Evolutionary conservation across 352 stramenopile genomes (phyloP), one percentile per base, ranked within the genome.

Genomic region (Phytopythium oedochilum): DNA sequence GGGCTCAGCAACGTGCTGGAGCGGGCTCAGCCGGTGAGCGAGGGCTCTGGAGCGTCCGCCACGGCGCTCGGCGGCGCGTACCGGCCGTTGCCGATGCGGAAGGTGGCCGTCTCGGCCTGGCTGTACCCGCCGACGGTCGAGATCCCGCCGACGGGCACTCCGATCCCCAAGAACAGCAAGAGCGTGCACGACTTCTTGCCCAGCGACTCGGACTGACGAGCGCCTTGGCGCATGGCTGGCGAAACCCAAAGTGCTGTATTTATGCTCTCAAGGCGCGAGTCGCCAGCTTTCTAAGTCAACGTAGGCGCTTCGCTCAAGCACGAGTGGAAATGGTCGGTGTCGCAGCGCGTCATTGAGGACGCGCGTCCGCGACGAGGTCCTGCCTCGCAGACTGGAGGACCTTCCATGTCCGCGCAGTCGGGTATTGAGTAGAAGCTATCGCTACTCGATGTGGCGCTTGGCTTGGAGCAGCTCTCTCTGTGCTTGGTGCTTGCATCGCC

Each of bases 41-140:
- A 42, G 54, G 15, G 43, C 60, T 26, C 42, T 20, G 42, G 7
- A 1, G 22, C 23, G 5, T 32, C 42, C 12, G 9, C 28, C 0
- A n/a, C 23, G 42, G 23, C 12, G 12, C 59, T 71, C 38, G 64
- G 68, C 0, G 61, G 60, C 0, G 67, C 73, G 61, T 84, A 83
- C 52, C 71, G 71, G 0, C 71, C 75, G 2, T 54, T 89, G 43
- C 78, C 78, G 0, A 57, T 86, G 51, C 70, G 79, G 23, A 86
- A 73, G 35, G 49, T 83, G 32, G 75, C 73, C 5, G 63, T 92
- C n/a, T 63, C 61, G 14, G 71, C 78, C 46, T 92, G 82, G 82
- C 68, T 92, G 46, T 92, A 92, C 51, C 82, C 82, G 17, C 75
- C 71, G 15, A 68, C 88, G 29, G 78, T 88, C 14, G 61, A 64